Evolutionary conservation across 495 filamentous ascomycete species (phyloP), one percentile per base, ranked within the genome.

Genomic region (Xanthoparmelia taractica): DNA sequence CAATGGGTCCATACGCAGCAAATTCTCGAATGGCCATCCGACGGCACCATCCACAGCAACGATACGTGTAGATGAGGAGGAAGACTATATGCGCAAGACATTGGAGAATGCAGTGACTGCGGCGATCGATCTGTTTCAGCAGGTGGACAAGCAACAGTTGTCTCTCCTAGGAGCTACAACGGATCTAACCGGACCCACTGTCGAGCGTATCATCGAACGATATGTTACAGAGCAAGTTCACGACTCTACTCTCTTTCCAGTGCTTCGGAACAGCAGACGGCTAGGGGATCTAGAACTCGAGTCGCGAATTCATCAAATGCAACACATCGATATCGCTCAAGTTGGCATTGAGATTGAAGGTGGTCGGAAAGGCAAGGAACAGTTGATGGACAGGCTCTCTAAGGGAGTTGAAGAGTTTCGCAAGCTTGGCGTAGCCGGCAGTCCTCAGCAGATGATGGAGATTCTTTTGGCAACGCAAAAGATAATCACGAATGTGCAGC

Each of bases 211-310:
- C 63, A 96, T 99, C 67, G 95, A 99, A 74, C 87, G 91, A 18
- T 97, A 97, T 75, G 85, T 97, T 37, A 85, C 89, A 3, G 95
- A 97, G 69, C 93, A 97, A 73, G 84, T 97, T 17, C 92, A 99
- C 65, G 88, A 94, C 70, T 79, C 88, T 17, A 78, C 92, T 29
- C 83, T 97, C 31, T 93, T 91, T 67, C 92, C 93, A 18, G 80
- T 88, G 56, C 75, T 99, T 18, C 91, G 88, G 69, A 81, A 84
- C 10, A 87, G 92, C 63, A 87, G 88, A 63, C 83, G 86, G 37
- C 76, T 82, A 2, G 92, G 97, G 58, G 95, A 99, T 73, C 78
- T 85, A n/a, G 93, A 99, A 69, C 74, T 99, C 52, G 92, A 97
- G 71, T 83, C 85, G 23, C 89, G 93, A 66, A 92, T 97, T 54